Conservation (phyloP, 1,284 basidiomycete genomes). For the Ceratobasidium sp. region DNA sequence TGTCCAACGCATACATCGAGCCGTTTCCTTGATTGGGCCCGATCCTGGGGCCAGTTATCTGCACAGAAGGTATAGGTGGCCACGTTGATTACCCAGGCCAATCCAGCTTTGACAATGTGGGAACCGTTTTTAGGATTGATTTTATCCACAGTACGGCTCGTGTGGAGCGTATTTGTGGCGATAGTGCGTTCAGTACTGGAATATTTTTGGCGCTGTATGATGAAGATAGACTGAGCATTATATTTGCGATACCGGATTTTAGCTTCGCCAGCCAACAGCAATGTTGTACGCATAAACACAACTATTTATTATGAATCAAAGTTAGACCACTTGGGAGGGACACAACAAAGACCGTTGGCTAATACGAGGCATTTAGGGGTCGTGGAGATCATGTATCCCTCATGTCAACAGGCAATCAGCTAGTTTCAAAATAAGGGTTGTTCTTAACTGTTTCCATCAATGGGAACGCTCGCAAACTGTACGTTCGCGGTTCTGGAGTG, state of each 20-base stretch:
- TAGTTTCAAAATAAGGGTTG: slow-evolving; percentile 14
- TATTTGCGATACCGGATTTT: no score
- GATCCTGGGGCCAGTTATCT: background rate
- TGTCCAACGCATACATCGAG: background rate
- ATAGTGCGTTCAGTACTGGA: background rate
- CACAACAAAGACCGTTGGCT: no score
- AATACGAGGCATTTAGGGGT: background rate
- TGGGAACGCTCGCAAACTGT: slow-evolving; percentile 16
- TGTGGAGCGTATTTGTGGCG: background rate
- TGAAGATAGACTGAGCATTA: no score
- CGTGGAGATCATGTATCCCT: no score
- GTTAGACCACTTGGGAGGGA: no score
- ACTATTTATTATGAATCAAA: no score
- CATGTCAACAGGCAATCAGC: background rate
- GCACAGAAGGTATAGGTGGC: slow-evolving; percentile 4
- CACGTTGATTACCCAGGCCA: slow-evolving; percentile 38
- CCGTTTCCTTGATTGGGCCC: background rate
- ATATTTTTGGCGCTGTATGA: no score
- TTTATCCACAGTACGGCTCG: slow-evolving; percentile 35
- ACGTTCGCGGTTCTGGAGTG: background rate
- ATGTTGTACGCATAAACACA: no score
- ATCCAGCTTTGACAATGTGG: slow-evolving; percentile 36
- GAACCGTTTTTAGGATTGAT: slow-evolving; percentile 36
- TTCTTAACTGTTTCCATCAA: background rate
- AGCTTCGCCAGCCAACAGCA: no score